phyloP scores from a whole-genome alignment of 306 rosid genomes.

The Delonix regia region DNA sequence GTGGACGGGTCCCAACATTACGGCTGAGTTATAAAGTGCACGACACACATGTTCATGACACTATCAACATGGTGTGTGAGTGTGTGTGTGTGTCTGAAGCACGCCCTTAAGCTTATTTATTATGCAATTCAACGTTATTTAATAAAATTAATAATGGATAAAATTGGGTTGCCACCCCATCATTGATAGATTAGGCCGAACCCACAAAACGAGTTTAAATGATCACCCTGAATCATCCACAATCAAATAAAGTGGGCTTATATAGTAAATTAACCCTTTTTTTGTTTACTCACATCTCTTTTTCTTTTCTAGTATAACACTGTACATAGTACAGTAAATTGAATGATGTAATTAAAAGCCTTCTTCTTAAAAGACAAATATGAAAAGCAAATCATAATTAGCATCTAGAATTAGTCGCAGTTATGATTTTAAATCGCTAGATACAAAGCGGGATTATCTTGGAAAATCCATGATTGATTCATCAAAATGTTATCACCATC shows the following conservation, averaged over 20 bases:
- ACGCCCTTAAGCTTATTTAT: not conserved
- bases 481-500: constrained; percentile 29
- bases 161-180: constrained; percentile 15
- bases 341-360: too few relatives aligned
- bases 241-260: too few relatives aligned
- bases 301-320: too few relatives aligned
- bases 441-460: constrained; percentile 1
- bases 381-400: not conserved
- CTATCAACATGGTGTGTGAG: not conserved
- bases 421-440: not conserved
- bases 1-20: constrained; percentile 19
- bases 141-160: not conserved
- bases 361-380: constrained; percentile 33
- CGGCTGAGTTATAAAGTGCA: constrained; percentile 16
- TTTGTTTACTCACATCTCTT: too few relatives aligned
- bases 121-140: constrained; percentile 3
- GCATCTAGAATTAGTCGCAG: constrained; percentile 11
- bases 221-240: too few relatives aligned
- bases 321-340: too few relatives aligned
- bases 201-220: constrained; percentile 14
- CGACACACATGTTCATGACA: constrained; percentile 7
- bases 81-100: constrained; percentile 3
- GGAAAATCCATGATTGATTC: constrained; percentile 26
- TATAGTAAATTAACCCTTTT: too few relatives aligned
- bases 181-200: constrained; percentile 28